phyloP scores from a whole-genome alignment of 2,329 filamentous ascomycete genomes.

The Diatrype stigma region DNA sequence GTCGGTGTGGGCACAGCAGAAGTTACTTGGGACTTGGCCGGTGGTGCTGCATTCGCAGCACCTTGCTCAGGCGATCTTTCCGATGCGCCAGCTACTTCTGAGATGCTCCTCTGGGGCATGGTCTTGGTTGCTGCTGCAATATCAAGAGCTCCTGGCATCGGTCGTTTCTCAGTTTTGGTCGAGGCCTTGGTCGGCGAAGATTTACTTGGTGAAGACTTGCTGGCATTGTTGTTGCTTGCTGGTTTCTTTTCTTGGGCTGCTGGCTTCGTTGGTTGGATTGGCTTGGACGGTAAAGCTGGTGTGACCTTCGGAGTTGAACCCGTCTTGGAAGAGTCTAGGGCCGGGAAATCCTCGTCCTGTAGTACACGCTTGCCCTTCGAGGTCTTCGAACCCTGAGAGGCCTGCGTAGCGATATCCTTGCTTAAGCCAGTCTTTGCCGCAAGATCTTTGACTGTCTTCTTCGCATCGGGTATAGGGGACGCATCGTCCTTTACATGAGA shows the following conservation, averaged over 20 bases:
- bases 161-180: slow-evolving; percentile 32
- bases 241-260: slow-evolving; percentile 22
- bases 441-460: slow-evolving; percentile 41
- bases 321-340: slow-evolving; percentile 44
- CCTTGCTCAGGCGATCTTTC: slow-evolving; percentile 29
- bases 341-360: slow-evolving; percentile 61
- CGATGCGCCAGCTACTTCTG: slow-evolving; percentile 12
- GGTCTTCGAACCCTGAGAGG: slow-evolving; percentile 35
- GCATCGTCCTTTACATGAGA: slow-evolving; percentile 15
- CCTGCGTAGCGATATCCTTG: slow-evolving; percentile 40
- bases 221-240: slow-evolving; percentile 18
- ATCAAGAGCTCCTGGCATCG: slow-evolving; percentile 40
- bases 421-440: slow-evolving; percentile 43
- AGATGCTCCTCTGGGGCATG: slow-evolving; percentile 15
- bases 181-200: slow-evolving; percentile 23
- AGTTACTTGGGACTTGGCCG: slow-evolving; percentile 28
- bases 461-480: slow-evolving; percentile 27
- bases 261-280: slow-evolving; percentile 23
- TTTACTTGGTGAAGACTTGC: slow-evolving; percentile 20
- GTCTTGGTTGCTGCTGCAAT: slow-evolving; percentile 45
- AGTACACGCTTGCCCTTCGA: slow-evolving; percentile 34
- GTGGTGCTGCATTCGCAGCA: slow-evolving; percentile 26
- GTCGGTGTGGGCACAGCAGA: slow-evolving; percentile 48
- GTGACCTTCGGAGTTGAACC: slow-evolving; percentile 30
- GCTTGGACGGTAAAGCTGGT: slow-evolving; percentile 29